phyloP scores from a whole-genome alignment of 106 monocot species.

The Dioscorea dumetorum region DNA sequence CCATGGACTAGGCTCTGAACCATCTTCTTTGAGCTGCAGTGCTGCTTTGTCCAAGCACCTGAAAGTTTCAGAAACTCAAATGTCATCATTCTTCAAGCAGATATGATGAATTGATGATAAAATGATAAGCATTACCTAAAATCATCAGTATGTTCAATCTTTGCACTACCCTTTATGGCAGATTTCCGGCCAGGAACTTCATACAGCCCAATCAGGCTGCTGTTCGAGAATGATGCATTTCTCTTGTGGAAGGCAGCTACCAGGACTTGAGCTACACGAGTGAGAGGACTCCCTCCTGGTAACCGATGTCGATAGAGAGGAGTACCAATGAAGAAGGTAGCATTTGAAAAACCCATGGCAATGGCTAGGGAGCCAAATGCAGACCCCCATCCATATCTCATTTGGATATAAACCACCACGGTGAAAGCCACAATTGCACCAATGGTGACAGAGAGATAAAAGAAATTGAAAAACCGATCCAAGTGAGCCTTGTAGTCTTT shows the following conservation, averaged over 20 bases:
- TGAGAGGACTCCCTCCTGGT: slow-evolving; percentile 89
- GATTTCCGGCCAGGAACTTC: slow-evolving; percentile 72
- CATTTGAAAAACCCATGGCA: slow-evolving; percentile 76
- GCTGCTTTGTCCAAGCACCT: slow-evolving; percentile 92
- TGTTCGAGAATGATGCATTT: slow-evolving; percentile 41
- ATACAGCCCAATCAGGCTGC: slow-evolving; percentile 53
- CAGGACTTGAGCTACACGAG: slow-evolving; percentile 72
- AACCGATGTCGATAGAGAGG: slow-evolving; percentile 70
- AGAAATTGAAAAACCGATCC: slow-evolving; percentile 85
- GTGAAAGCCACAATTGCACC: slow-evolving; percentile 86
- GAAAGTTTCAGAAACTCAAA: background rate
- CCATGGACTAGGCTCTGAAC: slow-evolving; percentile 57
- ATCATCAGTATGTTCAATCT: slow-evolving; percentile 78
- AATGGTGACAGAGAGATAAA: slow-evolving; percentile 80
- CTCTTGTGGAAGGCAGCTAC: slow-evolving; percentile 81
- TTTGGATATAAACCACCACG: slow-evolving; percentile 82
- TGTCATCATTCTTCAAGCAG: background rate
- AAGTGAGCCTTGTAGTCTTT: slow-evolving; percentile 53
- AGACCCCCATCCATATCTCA: slow-evolving; percentile 72
- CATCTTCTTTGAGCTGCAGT: slow-evolving; percentile 58
- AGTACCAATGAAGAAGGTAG: slow-evolving; percentile 70
- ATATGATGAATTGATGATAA: background rate
- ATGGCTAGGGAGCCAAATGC: slow-evolving; percentile 81
- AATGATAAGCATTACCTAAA: slow-evolving; percentile 41
- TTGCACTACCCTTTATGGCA: slow-evolving; percentile 76